Conservation (phyloP, 345 rosid genomes). For the Populus pruinosa region DNA sequence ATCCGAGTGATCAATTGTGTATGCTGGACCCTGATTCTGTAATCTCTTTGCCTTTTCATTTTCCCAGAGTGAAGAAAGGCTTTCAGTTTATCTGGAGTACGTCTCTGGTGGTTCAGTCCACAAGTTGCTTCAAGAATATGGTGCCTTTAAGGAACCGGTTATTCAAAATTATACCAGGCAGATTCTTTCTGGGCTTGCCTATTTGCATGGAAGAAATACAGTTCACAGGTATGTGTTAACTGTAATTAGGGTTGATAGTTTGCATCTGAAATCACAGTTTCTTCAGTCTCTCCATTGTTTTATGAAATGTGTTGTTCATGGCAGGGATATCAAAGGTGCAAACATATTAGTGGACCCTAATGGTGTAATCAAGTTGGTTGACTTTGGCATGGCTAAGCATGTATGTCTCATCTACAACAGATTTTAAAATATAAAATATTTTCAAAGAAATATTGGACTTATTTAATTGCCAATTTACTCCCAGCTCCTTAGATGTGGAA, state of each 20-base stretch:
- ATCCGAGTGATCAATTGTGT: slow-evolving; percentile 1
- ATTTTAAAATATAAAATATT: slow-evolving; percentile 1
- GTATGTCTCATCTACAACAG: slow-evolving; percentile 39
- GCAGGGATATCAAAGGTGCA: slow-evolving; percentile 96
- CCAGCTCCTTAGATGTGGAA: background rate
- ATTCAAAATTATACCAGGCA: slow-evolving; percentile 91
- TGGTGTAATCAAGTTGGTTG: slow-evolving; percentile 92
- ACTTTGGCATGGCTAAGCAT: slow-evolving; percentile 99
- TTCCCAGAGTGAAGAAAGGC: slow-evolving; percentile 74
- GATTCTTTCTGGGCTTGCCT: slow-evolving; percentile 82
- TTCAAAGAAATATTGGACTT: background rate
- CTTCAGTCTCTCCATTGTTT: slow-evolving; percentile 1
- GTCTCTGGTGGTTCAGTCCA: slow-evolving; percentile 96
- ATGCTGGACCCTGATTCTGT: slow-evolving; percentile 7
- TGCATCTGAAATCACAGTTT: background rate
- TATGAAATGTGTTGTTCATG: slow-evolving; percentile 15
- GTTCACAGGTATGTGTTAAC: slow-evolving; percentile 68
- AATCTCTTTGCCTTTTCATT: slow-evolving; percentile 22
- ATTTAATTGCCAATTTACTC: background rate
- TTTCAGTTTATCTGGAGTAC: slow-evolving; percentile 91
- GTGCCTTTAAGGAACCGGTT: slow-evolving; percentile 84
- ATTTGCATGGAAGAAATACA: slow-evolving; percentile 85
- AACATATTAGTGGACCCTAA: slow-evolving; percentile 92
- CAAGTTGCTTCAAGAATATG: slow-evolving; percentile 92
- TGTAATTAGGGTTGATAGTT: slow-evolving; percentile 1